A percentile compares a stretch with the other conserved stretches of the same genome.
Evolutionary conservation across 306 rosid genomes (phyloP).

Genomic region (Lathyrus sativus): DNA sequence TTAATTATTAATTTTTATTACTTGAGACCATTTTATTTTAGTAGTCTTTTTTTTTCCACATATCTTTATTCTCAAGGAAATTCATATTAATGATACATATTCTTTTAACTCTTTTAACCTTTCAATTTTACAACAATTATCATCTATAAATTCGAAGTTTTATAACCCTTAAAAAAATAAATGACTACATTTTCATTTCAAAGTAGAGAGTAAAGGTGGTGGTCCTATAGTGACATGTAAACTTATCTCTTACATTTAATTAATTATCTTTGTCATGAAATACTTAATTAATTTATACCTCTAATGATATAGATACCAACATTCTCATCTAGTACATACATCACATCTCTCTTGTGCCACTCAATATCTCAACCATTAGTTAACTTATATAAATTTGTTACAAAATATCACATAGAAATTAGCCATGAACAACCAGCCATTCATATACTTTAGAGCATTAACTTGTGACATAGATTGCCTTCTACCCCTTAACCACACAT

Average conservation of each 20-base stretch:
- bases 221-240: slow-evolving; percentile 21
- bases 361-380: slow-evolving; percentile 19
- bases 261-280: slow-evolving; percentile 20
- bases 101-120: too few species aligned
- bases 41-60: too few species aligned
- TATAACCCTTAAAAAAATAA: too few species aligned
- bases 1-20: too few species aligned
- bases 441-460: slow-evolving; percentile 30
- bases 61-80: too few species aligned
- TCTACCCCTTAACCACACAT: slow-evolving; percentile 33
- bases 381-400: slow-evolving; percentile 40
- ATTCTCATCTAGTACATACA: slow-evolving; percentile 35
- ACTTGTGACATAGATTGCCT: slow-evolving; percentile 35
- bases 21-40: too few species aligned
- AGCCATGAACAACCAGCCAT: slow-evolving; percentile 16
- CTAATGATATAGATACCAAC: slow-evolving; percentile 38
- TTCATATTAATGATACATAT: too few species aligned
- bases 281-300: slow-evolving; percentile 18
- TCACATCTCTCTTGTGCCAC: too few species aligned
- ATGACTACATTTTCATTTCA: not conserved
- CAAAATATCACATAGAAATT: slow-evolving; percentile 21
- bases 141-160: too few species aligned
- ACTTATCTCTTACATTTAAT: slow-evolving; percentile 13
- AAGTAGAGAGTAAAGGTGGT: slow-evolving; percentile 15
- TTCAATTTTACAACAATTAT: too few species aligned